These are phyloP conservation scores for Tephrocybe sp. DNA, from an alignment of 768 basidiomycete species.

Conservation along the genomic window DNA sequence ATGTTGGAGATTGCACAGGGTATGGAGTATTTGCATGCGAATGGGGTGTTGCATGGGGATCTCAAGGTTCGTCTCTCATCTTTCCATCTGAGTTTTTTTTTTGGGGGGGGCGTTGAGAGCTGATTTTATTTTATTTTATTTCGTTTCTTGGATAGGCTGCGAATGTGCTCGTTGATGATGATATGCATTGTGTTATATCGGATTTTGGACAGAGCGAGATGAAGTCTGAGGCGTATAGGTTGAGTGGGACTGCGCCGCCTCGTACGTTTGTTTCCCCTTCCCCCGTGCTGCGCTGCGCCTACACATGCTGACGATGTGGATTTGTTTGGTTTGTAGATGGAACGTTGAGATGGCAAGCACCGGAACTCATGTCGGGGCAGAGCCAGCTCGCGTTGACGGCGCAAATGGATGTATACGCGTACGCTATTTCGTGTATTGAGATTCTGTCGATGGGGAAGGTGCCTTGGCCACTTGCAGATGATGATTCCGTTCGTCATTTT, in stretches of 20 bases:
- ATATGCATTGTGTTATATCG: constrained; percentile 65
- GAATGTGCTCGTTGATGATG: constrained; percentile 74
- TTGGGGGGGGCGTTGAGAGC: neutral
- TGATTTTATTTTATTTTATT: neutral
- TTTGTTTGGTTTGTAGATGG: constrained; percentile 39
- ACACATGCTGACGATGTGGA: neutral
- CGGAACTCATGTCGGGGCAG: constrained; percentile 56
- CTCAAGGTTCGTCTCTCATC: constrained; percentile 53
- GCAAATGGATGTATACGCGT: constrained; percentile 68
- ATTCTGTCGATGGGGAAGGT: constrained; percentile 60
- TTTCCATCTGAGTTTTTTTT: neutral
- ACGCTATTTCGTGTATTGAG: constrained; percentile 62
- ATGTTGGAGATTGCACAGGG: constrained; percentile 76
- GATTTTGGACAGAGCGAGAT: constrained; percentile 85
- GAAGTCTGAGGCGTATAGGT: constrained; percentile 64
- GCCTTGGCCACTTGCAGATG: constrained; percentile 53
- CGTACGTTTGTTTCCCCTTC: constrained; percentile 34
- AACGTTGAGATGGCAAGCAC: constrained; percentile 69
- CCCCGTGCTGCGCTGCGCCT: no score
- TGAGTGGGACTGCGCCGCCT: constrained; percentile 49
- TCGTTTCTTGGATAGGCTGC: constrained; percentile 42
- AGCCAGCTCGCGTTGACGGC: constrained; percentile 39
- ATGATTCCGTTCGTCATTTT: constrained; percentile 47
- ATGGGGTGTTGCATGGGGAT: constrained; percentile 75
- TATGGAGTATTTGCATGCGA: constrained; percentile 75